Percentiles rank a stretch among this genome's conserved stretches.
Conservation (phyloP, 1,284 basidiomycete genomes). For the Pseudomicrostroma phylloplanum region DNA sequence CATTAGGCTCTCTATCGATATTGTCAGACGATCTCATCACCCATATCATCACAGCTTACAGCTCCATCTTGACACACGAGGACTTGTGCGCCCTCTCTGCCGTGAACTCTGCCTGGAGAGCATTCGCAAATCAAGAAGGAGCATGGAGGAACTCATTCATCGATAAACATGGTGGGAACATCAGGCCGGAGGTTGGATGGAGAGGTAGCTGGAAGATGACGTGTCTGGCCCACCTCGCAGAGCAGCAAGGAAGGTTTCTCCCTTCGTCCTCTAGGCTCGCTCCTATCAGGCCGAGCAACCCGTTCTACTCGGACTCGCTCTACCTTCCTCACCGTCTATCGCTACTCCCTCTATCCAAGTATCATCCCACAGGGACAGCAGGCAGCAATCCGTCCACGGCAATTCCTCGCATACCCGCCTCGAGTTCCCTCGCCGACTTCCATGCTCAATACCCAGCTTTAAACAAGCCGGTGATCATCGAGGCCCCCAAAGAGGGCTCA, state of each 20-base stretch:
- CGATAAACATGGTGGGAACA: constrained; percentile 21
- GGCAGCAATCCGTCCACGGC: constrained; percentile 6
- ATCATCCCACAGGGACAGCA: background rate
- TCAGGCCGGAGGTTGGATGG: constrained; percentile 23
- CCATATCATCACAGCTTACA: constrained; percentile 26
- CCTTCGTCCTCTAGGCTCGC: constrained; percentile 7
- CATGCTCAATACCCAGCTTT: constrained; percentile 19
- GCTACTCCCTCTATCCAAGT: background rate
- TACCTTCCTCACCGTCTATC: constrained; percentile 36
- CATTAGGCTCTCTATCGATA: constrained; percentile 27
- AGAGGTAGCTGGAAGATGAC: constrained; percentile 44
- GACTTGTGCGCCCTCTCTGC: constrained; percentile 24
- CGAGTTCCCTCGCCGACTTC: constrained; percentile 7
- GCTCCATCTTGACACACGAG: constrained; percentile 12
- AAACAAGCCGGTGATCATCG: constrained; percentile 18
- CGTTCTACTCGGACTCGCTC: constrained; percentile 38
- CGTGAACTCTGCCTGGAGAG: constrained; percentile 27
- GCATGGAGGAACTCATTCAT: constrained; percentile 38
- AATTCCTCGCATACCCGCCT: background rate
- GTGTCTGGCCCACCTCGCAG: constrained; percentile 19
- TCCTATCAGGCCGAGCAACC: constrained; percentile 16
- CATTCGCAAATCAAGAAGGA: constrained; percentile 27
- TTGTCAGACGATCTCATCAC: constrained; percentile 37
- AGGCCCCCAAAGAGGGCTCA: constrained; percentile 22
- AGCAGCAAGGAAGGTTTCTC: background rate